Evolutionary conservation across 371 early-diverging fungal species (phyloP).

Genomic region (Mucor saturninus): DNA sequence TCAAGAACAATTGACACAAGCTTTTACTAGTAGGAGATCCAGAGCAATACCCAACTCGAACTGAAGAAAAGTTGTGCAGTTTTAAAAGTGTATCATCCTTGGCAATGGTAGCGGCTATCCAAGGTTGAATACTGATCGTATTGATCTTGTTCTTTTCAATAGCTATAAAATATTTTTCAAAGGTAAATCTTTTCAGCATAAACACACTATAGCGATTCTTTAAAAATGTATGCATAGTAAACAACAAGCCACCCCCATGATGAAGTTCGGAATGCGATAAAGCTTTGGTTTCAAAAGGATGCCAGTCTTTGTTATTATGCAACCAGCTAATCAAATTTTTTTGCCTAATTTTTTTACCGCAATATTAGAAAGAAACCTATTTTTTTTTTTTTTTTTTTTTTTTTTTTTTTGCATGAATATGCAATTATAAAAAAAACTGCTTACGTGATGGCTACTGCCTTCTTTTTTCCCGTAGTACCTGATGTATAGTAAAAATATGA

Average conservation of each 20-base stretch:
- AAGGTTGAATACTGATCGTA: slow-evolving; percentile 67
- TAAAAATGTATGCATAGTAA: background rate
- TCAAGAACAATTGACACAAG: slow-evolving; percentile 40
- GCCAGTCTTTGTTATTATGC: background rate
- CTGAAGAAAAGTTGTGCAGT: slow-evolving; percentile 63
- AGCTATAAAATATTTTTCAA: slow-evolving; percentile 49
- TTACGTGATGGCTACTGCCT: slow-evolving; percentile 21
- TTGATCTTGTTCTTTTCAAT: slow-evolving; percentile 66
- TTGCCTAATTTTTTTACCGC: background rate
- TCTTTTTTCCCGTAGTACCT: slow-evolving; percentile 39
- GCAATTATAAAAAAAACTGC: background rate
- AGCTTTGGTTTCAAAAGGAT: background rate
- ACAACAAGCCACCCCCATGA: slow-evolving; percentile 16
- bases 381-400: too few relatives aligned
- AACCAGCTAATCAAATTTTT: background rate
- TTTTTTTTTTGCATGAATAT: too few relatives aligned
- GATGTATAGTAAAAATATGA: slow-evolving; percentile 33
- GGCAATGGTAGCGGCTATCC: slow-evolving; percentile 48
- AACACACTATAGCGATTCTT: slow-evolving; percentile 5
- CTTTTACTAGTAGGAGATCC: slow-evolving; percentile 75
- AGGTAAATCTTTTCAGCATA: slow-evolving; percentile 65
- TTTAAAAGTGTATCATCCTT: slow-evolving; percentile 56
- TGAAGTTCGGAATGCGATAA: slow-evolving; percentile 18
- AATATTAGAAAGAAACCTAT: background rate
- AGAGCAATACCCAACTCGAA: slow-evolving; percentile 59